Percentiles rank a stretch among this genome's conserved stretches.
These are phyloP conservation scores for Calocybe gambosa DNA, from an alignment of 1,284 basidiomycete species.

Conservation along the genomic window DNA sequence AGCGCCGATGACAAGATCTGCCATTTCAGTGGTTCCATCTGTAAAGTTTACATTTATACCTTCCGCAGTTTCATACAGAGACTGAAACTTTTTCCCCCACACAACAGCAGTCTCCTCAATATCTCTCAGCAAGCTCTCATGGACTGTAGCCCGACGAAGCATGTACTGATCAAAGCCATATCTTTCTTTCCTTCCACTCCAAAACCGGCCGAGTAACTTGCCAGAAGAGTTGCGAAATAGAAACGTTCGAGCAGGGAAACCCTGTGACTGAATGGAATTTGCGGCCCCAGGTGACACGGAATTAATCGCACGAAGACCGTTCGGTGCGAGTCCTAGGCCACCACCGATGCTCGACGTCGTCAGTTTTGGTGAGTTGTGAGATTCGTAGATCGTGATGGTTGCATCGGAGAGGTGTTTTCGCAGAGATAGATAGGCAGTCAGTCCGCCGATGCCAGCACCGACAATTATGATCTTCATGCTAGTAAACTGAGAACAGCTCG, in stretches of 20 bases:
- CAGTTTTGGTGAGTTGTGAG: constrained; percentile 22
- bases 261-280: constrained; percentile 24
- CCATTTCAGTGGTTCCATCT: constrained; percentile 26
- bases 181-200: constrained; percentile 21
- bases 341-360: constrained; percentile 26
- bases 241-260: constrained; percentile 22
- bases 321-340: constrained; percentile 34
- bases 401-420: constrained; percentile 25
- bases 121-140: constrained; percentile 26
- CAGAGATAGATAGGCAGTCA: constrained; percentile 30
- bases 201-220: constrained; percentile 21
- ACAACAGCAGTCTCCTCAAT: constrained; percentile 23
- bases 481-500: no score
- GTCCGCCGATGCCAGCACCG: constrained; percentile 33
- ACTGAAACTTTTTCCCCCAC: constrained; percentile 26
- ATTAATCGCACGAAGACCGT: constrained; percentile 31
- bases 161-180: constrained; percentile 28
- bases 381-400: constrained; percentile 26
- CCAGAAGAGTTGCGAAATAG: constrained; percentile 30
- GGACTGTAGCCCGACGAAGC: constrained; percentile 27
- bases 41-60: constrained; percentile 24
- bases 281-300: constrained; percentile 24
- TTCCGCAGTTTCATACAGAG: constrained; percentile 22
- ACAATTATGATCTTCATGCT: constrained; percentile 33
- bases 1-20: constrained; percentile 34